Percentiles rank a stretch among this genome's conserved stretches.
phyloP scores from a whole-genome alignment of 371 early-diverging fungal genomes.

The Mucor sp. region DNA sequence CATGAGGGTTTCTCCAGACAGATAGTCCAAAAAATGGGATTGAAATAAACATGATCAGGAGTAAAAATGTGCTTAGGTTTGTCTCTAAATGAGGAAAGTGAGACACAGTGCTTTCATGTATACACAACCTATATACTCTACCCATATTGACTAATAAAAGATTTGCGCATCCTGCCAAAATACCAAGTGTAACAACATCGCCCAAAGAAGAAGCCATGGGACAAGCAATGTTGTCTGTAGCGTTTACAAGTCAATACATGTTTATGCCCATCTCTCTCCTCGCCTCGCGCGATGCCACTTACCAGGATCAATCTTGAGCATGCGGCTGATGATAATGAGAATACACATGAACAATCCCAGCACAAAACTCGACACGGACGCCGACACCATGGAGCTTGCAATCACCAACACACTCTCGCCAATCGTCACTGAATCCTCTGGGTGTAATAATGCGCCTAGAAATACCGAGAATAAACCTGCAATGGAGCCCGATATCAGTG shows the following conservation, averaged over 20 bases:
- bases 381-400: slow-evolving; percentile 72
- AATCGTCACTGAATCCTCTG: slow-evolving; percentile 45
- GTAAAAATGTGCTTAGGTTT: slow-evolving; percentile 45
- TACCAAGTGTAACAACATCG: slow-evolving; percentile 71
- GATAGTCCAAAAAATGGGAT: slow-evolving; percentile 59
- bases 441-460: slow-evolving; percentile 62
- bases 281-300: slow-evolving; percentile 13
- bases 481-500: slow-evolving; percentile 66
- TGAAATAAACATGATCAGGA: slow-evolving; percentile 50
- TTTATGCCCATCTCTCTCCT: neutral
- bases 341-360: slow-evolving; percentile 76
- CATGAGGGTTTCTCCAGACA: slow-evolving; percentile 63
- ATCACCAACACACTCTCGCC: slow-evolving; percentile 68
- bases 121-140: no score
- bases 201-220: slow-evolving; percentile 76
- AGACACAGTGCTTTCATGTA: slow-evolving; percentile 5
- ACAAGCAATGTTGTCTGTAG: slow-evolving; percentile 66
- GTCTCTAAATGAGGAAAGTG: slow-evolving; percentile 35
- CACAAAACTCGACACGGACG: slow-evolving; percentile 71
- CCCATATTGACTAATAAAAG: slow-evolving; percentile 46
- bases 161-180: slow-evolving; percentile 62
- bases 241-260: neutral
- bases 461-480: slow-evolving; percentile 71
- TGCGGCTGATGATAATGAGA: slow-evolving; percentile 70
- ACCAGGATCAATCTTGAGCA: slow-evolving; percentile 77